Base-by-base conservation (phyloP, 306 rosid genomes). In the Dalbergia oliveri region DNA sequence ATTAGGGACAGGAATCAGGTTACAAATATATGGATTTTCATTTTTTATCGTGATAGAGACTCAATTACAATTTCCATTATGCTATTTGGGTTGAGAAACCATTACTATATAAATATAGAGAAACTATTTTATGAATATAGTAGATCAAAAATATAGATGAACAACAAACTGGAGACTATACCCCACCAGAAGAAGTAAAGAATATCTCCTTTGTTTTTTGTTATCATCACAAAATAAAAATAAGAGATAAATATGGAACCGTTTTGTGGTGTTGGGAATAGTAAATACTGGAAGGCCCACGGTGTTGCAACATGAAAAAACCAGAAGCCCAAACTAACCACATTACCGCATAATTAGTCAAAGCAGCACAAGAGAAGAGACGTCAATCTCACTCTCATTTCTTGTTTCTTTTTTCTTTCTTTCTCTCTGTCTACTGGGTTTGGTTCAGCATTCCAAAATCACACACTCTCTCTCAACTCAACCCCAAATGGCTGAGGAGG, bases 401-500 rank as follows among this genome's bases (percentile, higher is more conserved):
- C 9, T 50, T 50, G 15, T 12, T 11, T 4, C 23, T 12, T 73
- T 34, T 9, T 9, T 11, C 31, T 26, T 2, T 26, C 31, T 21
- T 21, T 26, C 15, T 73, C 54, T 15, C 16, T 37, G 9, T 64
- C 14, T 23, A 4, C 39, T 0, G 39, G 31, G 4, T 11, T 47
- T 10, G 2, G 15, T 47, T 47, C 5, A 43, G 8, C 50, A 9
- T 44, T 44, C 50, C 12, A 9, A 9, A 44, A 44, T 44, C 5
- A 21, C 66, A 12, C 5, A 26, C 15, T 8, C 62, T 56, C n/a
- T 0, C 19, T 21, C 21, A 54, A 54, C 9, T 54, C 60, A 16
- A 0, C 0, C 0, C 9, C 6, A 63, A 59, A 93, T 93, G 97
- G 83, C 86, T 31, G 85, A 85, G 15, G 84, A 47, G 79, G 80